phyloP scores from a whole-genome alignment of 352 stramenopile genomes.

The Phytophthora nicotianae region DNA sequence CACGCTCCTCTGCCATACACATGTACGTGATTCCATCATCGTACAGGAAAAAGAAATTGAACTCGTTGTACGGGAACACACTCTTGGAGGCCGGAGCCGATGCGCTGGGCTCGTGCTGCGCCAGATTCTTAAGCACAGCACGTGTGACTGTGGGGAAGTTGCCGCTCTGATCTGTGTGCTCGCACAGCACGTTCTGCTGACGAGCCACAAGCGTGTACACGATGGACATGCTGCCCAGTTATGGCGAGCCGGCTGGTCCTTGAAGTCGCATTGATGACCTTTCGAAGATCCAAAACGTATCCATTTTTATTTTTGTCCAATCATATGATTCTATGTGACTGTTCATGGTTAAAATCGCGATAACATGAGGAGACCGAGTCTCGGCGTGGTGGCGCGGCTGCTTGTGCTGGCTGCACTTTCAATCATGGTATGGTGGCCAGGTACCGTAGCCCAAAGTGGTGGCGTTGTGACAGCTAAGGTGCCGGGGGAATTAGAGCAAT shows the following conservation, averaged over 20 bases:
- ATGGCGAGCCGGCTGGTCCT: background rate
- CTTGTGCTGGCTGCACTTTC: conserved; percentile 11
- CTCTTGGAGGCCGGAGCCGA: conserved; percentile 42
- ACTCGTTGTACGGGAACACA: conserved; percentile 80
- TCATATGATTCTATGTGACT: conserved; percentile 7
- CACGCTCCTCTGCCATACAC: conserved; percentile 84
- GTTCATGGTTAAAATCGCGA: conserved; percentile 2
- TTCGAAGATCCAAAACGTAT: conserved; percentile 28
- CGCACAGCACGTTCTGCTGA: conserved; percentile 77
- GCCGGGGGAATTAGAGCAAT: background rate
- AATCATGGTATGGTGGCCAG: conserved; percentile 9
- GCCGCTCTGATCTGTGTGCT: conserved; percentile 74
- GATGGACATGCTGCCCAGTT: conserved; percentile 59
- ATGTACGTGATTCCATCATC: conserved; percentile 80
- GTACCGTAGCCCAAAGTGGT: background rate
- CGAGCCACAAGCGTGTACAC: conserved; percentile 77
- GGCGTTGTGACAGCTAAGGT: background rate
- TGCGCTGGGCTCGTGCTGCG: conserved; percentile 48
- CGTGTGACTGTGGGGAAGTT: conserved; percentile 83
- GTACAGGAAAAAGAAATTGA: conserved; percentile 84
- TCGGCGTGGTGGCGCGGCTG: background rate
- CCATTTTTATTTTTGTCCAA: conserved; percentile 29
- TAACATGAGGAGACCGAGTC: conserved; percentile 10
- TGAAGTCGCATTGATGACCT: conserved; percentile 17
- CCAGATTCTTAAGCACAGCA: conserved; percentile 73